Evolutionary conservation across 2,329 filamentous ascomycete genomes (phyloP).

Genomic region (Nothomitra cinnamomea): DNA sequence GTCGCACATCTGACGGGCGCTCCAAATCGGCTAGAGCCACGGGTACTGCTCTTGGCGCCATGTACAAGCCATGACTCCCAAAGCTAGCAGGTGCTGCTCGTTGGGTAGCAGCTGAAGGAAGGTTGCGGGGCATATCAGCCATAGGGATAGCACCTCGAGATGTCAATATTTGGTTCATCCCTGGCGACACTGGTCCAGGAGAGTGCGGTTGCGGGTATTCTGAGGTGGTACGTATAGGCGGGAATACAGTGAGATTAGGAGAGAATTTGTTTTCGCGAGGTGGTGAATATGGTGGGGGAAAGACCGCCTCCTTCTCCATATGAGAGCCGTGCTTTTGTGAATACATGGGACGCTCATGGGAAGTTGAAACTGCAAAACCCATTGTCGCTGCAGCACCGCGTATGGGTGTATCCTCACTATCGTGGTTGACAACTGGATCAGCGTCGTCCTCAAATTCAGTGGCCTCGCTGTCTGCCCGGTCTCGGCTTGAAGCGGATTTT

Average conservation of each 20-base stretch:
- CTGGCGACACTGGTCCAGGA: slow-evolving; percentile 45
- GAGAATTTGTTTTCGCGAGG: slow-evolving; percentile 14
- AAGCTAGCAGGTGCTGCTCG: slow-evolving; percentile 18
- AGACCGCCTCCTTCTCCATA: slow-evolving; percentile 19
- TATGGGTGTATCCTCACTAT: neutral
- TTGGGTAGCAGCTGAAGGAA: slow-evolving; percentile 17
- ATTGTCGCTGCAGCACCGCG: neutral
- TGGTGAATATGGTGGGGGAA: slow-evolving; percentile 38
- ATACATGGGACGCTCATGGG: neutral
- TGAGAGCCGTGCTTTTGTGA: neutral
- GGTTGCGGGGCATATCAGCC: slow-evolving; percentile 39
- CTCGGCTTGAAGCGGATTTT: neutral
- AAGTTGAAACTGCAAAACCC: neutral
- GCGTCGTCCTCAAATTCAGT: slow-evolving; percentile 17
- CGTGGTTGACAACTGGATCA: neutral
- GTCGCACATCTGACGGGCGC: slow-evolving; percentile 13
- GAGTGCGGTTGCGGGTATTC: slow-evolving; percentile 33
- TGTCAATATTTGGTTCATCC: slow-evolving; percentile 42
- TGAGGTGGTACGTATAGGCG: slow-evolving; percentile 30
- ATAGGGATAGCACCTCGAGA: slow-evolving; percentile 44
- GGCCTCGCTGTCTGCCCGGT: slow-evolving; percentile 12
- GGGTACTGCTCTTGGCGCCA: slow-evolving; percentile 9
- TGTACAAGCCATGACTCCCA: neutral
- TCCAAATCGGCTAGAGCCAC: slow-evolving; percentile 14
- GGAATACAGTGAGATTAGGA: slow-evolving; percentile 40